These are phyloP conservation scores for Scedosporium dehoogii DNA, from an alignment of 2,329 filamentous ascomycete genomes.

Conservation along the genomic window DNA sequence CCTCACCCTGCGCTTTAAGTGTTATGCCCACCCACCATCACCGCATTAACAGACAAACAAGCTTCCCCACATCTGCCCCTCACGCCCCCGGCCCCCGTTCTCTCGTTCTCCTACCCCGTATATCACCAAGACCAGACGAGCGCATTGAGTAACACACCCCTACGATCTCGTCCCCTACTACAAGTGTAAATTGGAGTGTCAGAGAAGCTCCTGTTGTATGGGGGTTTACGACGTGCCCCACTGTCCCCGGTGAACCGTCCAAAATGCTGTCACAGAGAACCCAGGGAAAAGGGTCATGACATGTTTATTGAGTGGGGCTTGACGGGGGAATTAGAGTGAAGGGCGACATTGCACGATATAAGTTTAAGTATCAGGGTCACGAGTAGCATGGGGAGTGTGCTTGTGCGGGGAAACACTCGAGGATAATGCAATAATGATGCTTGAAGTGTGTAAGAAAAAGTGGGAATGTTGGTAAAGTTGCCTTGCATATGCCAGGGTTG, in stretches of 20 bases:
- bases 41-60: background rate
- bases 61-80: background rate
- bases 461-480: background rate
- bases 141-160: background rate
- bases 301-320: background rate
- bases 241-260: background rate
- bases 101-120: background rate
- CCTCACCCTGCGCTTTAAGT: background rate
- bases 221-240: background rate
- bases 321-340: background rate
- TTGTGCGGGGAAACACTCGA: background rate
- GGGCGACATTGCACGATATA: background rate
- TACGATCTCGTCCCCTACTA: background rate
- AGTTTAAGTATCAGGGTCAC: background rate
- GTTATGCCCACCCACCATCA: background rate
- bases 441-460: background rate
- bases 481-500: background rate
- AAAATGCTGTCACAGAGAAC: background rate
- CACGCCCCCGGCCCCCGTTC: too few relatives aligned
- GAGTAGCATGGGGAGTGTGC: background rate
- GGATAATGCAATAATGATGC: background rate
- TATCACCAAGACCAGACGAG: background rate
- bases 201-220: background rate
- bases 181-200: background rate
- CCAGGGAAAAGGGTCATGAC: background rate